These are phyloP conservation scores for Filobasidium wieringae DNA, from an alignment of 768 basidiomycete genomes.

Conservation along the genomic window DNA sequence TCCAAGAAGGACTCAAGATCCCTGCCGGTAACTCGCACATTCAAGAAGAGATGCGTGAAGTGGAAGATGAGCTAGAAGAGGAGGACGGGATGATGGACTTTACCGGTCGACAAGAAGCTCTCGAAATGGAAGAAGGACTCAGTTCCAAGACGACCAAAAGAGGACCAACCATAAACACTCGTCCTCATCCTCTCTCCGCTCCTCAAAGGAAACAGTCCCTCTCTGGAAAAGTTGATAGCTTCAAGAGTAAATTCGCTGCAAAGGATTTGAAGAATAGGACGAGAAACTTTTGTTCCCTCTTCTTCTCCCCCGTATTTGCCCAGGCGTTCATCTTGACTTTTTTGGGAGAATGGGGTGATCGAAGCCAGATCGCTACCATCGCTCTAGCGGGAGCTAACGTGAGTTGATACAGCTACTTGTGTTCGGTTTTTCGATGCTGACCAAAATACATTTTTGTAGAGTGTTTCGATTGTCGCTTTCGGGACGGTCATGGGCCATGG, in stretches of 20 bases:
- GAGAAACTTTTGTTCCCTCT: conserved; percentile 67
- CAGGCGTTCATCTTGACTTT: conserved; percentile 92
- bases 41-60: conserved; percentile 86
- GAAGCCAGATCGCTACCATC: conserved; percentile 94
- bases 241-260: background rate
- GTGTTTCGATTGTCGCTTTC: conserved; percentile 76
- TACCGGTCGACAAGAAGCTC: background rate
- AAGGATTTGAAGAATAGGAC: conserved; percentile 49
- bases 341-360: conserved; percentile 98
- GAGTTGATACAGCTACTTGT: conserved; percentile 26
- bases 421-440: background rate
- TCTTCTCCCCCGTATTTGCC: conserved; percentile 86
- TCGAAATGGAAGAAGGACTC: conserved; percentile 13
- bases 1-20: conserved; percentile 74
- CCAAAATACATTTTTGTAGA: conserved; percentile 44
- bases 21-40: conserved; percentile 65
- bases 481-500: conserved; percentile 85
- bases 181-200: conserved; percentile 11
- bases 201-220: background rate
- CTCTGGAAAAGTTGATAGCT: background rate
- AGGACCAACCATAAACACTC: conserved; percentile 5
- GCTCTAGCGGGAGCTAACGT: conserved; percentile 92
- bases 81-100: conserved; percentile 40
- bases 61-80: conserved; percentile 86
- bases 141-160: background rate